Percentiles rank a stretch among this genome's conserved stretches.
phyloP scores from a whole-genome alignment of 2,329 filamentous ascomycete species.

The Aspergillus alliaceus region DNA sequence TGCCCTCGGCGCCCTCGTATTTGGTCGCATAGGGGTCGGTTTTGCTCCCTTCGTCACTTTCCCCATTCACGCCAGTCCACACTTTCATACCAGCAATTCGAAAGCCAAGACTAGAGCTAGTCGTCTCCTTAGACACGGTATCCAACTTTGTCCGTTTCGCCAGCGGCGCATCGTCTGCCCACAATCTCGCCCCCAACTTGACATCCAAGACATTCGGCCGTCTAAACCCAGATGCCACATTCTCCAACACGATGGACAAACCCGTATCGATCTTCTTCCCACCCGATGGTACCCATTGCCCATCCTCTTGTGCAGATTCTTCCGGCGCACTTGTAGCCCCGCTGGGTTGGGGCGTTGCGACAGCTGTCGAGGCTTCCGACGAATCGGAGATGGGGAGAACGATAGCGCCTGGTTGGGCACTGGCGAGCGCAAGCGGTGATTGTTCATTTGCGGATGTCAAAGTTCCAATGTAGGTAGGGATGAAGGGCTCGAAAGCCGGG shows the following conservation, averaged over 20 bases:
- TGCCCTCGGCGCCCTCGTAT: constrained; percentile 51
- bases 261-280: constrained; percentile 72
- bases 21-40: constrained; percentile 35
- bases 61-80: constrained; percentile 45
- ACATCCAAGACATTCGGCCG: constrained; percentile 89
- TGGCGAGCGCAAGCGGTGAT: constrained; percentile 40
- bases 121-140: constrained; percentile 59
- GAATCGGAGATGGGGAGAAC: constrained; percentile 26
- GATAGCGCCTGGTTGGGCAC: constrained; percentile 49
- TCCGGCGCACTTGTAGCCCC: constrained; percentile 15
- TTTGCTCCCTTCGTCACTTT: constrained; percentile 31
- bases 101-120: constrained; percentile 60
- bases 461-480: constrained; percentile 83
- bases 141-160: constrained; percentile 62
- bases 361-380: constrained; percentile 16
- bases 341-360: constrained; percentile 12
- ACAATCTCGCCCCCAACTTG: constrained; percentile 83
- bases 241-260: constrained; percentile 79
- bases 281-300: constrained; percentile 49
- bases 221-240: constrained; percentile 76
- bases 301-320: constrained; percentile 19
- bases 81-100: constrained; percentile 67
- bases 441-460: constrained; percentile 64
- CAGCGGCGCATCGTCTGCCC: constrained; percentile 68
- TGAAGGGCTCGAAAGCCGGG: constrained; percentile 72